A percentile compares a stretch with the other conserved stretches of the same genome.
Evolutionary conservation across 495 filamentous ascomycete species (phyloP).

Genomic region (Daldinia grandis): DNA sequence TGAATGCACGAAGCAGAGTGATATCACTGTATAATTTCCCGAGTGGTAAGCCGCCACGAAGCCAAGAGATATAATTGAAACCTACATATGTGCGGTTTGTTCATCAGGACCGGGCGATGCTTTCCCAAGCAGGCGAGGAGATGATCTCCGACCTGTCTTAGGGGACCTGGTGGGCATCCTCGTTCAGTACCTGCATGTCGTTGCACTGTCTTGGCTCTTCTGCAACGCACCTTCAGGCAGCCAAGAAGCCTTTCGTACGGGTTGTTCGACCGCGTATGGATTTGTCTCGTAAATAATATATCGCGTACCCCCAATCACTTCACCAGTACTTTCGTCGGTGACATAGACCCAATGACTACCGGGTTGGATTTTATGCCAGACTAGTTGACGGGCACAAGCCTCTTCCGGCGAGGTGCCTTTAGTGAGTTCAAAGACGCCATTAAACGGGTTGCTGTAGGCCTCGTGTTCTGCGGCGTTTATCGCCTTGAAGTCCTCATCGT

Average conservation of each 20-base stretch:
- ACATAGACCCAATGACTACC: constrained; percentile 45
- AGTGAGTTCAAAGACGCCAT: constrained; percentile 39
- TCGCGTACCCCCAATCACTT: constrained; percentile 45
- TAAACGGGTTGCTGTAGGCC: constrained; percentile 38
- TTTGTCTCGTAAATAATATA: constrained; percentile 49
- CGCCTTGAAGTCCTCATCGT: constrained; percentile 37
- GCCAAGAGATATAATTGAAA: constrained; percentile 9
- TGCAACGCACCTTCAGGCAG: constrained; percentile 48
- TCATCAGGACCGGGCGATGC: constrained; percentile 47
- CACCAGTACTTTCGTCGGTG: constrained; percentile 47
- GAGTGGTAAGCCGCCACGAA: constrained; percentile 2
- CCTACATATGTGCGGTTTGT: constrained; percentile 48
- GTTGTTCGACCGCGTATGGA: constrained; percentile 34
- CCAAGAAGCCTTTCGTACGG: constrained; percentile 45
- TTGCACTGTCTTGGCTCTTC: not conserved
- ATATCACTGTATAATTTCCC: constrained; percentile 14
- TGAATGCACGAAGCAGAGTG: constrained; percentile 28
- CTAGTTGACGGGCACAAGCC: constrained; percentile 29
- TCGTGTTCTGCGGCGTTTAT: constrained; percentile 28
- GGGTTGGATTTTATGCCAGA: constrained; percentile 37
- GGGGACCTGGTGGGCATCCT: constrained; percentile 23
- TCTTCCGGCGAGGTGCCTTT: constrained; percentile 37
- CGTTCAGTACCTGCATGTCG: not conserved
- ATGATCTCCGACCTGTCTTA: constrained; percentile 45
- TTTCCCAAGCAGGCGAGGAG: constrained; percentile 40